A percentile compares a stretch with the other conserved stretches of the same genome.
Conservation (phyloP, 352 stramenopile species). For the Phytophthora kernoviae region DNA sequence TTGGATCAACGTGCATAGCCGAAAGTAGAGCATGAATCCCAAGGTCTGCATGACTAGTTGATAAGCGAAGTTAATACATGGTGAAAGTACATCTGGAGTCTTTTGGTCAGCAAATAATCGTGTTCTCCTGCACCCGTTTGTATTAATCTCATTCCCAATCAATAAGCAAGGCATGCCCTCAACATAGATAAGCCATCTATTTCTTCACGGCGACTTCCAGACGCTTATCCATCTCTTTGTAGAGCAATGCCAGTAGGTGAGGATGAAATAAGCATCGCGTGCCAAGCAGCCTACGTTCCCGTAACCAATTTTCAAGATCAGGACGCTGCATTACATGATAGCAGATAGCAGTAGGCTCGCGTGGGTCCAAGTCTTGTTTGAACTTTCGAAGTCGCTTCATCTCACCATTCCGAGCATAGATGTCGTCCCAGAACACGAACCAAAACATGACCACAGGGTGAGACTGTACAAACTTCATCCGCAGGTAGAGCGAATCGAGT, state of each 20-base stretch:
- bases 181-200: no score
- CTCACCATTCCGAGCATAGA: slow-evolving; percentile 41
- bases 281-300: slow-evolving; percentile 12
- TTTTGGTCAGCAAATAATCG: no score
- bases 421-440: slow-evolving; percentile 59
- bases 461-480: slow-evolving; percentile 33
- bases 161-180: no score
- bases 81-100: no score
- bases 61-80: slow-evolving; percentile 1
- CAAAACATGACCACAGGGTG: slow-evolving; percentile 40
- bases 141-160: no score
- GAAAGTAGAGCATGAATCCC: no score
- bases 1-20: no score
- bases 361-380: slow-evolving; percentile 30
- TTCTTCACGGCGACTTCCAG: neutral
- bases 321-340: slow-evolving; percentile 39
- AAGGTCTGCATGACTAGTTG: no score
- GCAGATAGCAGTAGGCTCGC: slow-evolving; percentile 29
- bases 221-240: slow-evolving; percentile 2
- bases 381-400: slow-evolving; percentile 34
- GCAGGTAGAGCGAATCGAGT: slow-evolving; percentile 44
- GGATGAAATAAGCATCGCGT: slow-evolving; percentile 23
- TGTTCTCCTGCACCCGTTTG: no score
- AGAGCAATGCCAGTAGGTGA: slow-evolving; percentile 13
- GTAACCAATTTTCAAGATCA: slow-evolving; percentile 36